A percentile compares a stretch with the other conserved stretches of the same genome.
Conservation (phyloP, 495 filamentous ascomycete species). For the Aspergillus biplanus region DNA sequence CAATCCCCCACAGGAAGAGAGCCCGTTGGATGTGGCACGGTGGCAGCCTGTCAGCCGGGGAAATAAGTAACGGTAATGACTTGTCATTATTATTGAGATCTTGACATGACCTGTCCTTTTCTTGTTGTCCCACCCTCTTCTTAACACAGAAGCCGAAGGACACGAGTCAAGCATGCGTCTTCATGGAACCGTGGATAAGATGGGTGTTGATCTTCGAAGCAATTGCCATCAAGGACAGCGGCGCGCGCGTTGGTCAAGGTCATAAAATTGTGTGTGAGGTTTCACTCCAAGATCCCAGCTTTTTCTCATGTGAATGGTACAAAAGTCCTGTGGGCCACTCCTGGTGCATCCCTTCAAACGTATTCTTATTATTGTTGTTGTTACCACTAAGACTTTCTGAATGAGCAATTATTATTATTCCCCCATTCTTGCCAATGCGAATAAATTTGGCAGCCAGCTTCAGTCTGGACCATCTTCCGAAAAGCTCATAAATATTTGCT, state of each 20-base stretch:
- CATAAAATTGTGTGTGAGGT: too few species aligned
- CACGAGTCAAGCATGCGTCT: neutral
- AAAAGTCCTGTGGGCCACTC: too few species aligned
- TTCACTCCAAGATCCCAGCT: too few species aligned
- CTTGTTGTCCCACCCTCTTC: slow-evolving; percentile 1
- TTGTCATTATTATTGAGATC: slow-evolving; percentile 6
- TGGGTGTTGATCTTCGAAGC: neutral
- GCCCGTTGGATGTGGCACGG: neutral
- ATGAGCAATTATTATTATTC: neutral
- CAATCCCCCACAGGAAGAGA: slow-evolving; percentile 6
- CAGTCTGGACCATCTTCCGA: neutral
- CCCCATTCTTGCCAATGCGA: neutral
- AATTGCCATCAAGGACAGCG: neutral
- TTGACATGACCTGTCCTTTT: slow-evolving; percentile 17
- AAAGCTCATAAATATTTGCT: neutral
- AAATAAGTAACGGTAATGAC: slow-evolving; percentile 13
- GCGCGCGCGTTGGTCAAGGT: too few species aligned
- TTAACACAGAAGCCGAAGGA: neutral
- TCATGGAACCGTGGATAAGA: neutral
- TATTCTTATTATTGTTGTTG: too few species aligned
- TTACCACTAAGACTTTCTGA: too few species aligned
- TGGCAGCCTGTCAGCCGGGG: slow-evolving; percentile 1
- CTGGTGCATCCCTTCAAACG: too few species aligned
- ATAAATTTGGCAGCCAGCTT: neutral
- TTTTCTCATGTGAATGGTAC: too few species aligned